phyloP scores from a whole-genome alignment of 495 filamentous ascomycete genomes.

The Friedmanniomyces endolithicus region DNA sequence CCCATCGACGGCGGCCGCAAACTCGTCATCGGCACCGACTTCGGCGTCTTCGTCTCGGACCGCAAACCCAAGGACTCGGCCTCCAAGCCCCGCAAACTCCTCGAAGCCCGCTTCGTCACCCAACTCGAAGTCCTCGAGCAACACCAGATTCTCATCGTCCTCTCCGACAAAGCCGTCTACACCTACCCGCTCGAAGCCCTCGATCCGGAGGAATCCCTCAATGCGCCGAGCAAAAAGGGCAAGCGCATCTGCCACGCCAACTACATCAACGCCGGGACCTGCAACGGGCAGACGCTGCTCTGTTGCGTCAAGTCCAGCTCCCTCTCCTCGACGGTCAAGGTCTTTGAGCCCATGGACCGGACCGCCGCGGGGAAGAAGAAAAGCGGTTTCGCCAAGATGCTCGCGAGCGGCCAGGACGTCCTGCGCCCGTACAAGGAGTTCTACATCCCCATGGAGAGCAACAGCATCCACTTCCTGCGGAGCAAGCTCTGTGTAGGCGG shows the following conservation, averaged over 20 bases:
- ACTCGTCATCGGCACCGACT: constrained; percentile 84
- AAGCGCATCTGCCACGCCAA: constrained; percentile 97
- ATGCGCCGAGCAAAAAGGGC: constrained; percentile 62
- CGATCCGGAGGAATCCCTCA: constrained; percentile 59
- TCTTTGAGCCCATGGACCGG: constrained; percentile 90
- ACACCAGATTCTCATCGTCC: constrained; percentile 79
- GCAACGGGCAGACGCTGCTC: constrained; percentile 83
- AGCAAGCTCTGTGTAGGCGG: constrained; percentile 95
- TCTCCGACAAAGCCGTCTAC: constrained; percentile 79
- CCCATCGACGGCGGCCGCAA: constrained; percentile 94
- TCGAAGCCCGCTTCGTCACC: constrained; percentile 78
- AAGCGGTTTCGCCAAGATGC: constrained; percentile 86
- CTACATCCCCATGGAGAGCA: constrained; percentile 93
- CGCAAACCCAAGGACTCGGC: constrained; percentile 63
- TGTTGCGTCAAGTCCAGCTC: constrained; percentile 87
- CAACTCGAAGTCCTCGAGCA: constrained; percentile 95
- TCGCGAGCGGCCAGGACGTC: constrained; percentile 83
- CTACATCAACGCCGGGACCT: constrained; percentile 96
- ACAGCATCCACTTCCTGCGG: constrained; percentile 91
- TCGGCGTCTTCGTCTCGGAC: constrained; percentile 82
- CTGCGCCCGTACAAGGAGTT: constrained; percentile 98
- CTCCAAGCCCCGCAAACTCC: constrained; percentile 59
- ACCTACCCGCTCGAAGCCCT: constrained; percentile 79
- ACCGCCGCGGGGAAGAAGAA: constrained; percentile 80
- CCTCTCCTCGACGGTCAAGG: constrained; percentile 88